Evolutionary conservation across 371 early-diverging fungal genomes (phyloP).

Genomic region (Fennellomyces sp.): DNA sequence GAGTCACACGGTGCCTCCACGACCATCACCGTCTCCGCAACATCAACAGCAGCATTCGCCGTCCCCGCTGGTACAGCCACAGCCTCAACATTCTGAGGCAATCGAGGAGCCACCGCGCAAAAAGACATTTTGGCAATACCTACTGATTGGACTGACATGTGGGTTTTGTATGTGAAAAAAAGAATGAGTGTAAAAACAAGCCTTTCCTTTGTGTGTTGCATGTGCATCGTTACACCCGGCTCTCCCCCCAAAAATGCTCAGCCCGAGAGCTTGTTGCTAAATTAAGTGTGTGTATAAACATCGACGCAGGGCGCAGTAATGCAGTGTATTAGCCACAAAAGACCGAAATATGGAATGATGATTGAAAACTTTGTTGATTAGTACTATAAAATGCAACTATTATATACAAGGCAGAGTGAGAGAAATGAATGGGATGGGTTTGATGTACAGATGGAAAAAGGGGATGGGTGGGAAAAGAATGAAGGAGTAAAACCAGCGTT

Average conservation of each 20-base stretch:
- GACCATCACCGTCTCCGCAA: background rate
- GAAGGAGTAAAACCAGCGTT: background rate
- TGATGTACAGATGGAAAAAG: conserved; percentile 2
- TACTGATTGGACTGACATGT: background rate
- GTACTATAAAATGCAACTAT: background rate
- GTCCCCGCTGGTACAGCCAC: background rate
- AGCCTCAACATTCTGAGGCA: background rate
- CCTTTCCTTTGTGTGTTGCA: background rate
- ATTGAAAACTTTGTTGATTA: background rate
- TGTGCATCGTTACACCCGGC: too few species aligned
- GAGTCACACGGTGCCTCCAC: background rate
- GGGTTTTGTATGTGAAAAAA: background rate
- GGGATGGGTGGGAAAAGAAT: background rate
- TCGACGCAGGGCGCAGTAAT: conserved; percentile 1
- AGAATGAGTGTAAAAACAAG: too few species aligned
- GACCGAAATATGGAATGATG: too few species aligned
- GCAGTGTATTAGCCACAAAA: background rate
- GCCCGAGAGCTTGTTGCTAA: background rate
- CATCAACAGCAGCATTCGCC: background rate
- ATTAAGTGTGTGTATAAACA: background rate
- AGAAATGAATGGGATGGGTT: conserved; percentile 2
- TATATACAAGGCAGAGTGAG: background rate
- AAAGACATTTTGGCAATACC: background rate
- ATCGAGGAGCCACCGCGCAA: background rate
- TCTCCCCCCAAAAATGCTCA: background rate